phyloP scores from a whole-genome alignment of 306 rosid species.

The Ochetophila trinervis region DNA sequence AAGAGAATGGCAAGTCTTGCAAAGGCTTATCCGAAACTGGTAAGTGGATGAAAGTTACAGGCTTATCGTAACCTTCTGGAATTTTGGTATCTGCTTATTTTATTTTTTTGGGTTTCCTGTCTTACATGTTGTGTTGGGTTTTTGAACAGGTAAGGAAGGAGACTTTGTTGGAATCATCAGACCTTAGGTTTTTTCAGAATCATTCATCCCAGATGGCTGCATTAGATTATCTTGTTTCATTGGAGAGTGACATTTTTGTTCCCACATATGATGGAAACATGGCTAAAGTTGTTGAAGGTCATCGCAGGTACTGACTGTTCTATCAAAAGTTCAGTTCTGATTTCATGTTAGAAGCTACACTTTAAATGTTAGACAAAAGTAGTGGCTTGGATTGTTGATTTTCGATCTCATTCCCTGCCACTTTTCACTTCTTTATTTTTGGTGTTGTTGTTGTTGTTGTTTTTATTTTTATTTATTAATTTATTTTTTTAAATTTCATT shows the following conservation, averaged over 20 bases:
- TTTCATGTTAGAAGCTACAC: not conserved
- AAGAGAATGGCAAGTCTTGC: slow-evolving; percentile 75
- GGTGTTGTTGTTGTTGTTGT: too few relatives aligned
- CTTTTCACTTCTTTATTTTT: not conserved
- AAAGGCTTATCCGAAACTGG: slow-evolving; percentile 82
- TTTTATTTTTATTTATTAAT: too few relatives aligned
- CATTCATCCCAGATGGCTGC: slow-evolving; percentile 99
- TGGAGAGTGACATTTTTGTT: slow-evolving; percentile 93
- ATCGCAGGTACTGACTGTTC: slow-evolving; percentile 78
- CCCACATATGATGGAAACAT: slow-evolving; percentile 98
- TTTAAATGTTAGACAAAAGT: not conserved
- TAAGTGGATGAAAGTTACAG: slow-evolving; percentile 31
- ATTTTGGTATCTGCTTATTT: slow-evolving; percentile 14
- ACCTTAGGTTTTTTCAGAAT: slow-evolving; percentile 78
- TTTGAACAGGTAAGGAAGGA: slow-evolving; percentile 86
- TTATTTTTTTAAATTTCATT: not conserved
- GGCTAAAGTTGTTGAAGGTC: slow-evolving; percentile 99
- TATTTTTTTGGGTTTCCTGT: slow-evolving; percentile 5
- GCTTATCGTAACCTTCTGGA: not conserved
- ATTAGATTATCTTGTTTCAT: slow-evolving; percentile 88
- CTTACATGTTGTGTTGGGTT: slow-evolving; percentile 21
- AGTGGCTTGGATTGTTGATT: not conserved
- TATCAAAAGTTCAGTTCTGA: not conserved
- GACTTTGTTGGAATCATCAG: slow-evolving; percentile 79
- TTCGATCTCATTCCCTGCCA: not conserved